Evolutionary conservation across 169 alveolate genomes (phyloP).

Genomic region (Babesia microti): DNA sequence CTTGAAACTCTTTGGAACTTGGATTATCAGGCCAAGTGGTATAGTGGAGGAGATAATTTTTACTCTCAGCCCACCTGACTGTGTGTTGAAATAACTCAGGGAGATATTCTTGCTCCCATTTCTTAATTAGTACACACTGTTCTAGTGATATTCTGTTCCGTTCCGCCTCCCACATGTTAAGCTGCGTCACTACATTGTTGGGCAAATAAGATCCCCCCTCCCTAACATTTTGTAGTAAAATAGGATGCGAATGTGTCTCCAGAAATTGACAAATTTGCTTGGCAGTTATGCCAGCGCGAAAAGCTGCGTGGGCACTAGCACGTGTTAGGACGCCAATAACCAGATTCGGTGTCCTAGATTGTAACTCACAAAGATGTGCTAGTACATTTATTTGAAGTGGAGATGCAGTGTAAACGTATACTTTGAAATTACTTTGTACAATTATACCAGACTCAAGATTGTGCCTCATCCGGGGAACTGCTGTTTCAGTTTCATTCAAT

Average conservation of each 20-base stretch:
- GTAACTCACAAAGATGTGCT: slow-evolving; percentile 73
- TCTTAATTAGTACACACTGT: slow-evolving; percentile 57
- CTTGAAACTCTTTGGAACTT: slow-evolving; percentile 44
- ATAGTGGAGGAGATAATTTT: slow-evolving; percentile 51
- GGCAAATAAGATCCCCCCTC: slow-evolving; percentile 53
- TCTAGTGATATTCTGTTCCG: slow-evolving; percentile 60
- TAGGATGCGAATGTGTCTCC: slow-evolving; percentile 63
- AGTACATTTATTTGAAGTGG: slow-evolving; percentile 67
- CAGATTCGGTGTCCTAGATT: slow-evolving; percentile 72
- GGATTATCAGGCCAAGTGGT: slow-evolving; percentile 64
- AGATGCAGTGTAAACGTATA: slow-evolving; percentile 75
- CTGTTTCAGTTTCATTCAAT: too few relatives aligned
- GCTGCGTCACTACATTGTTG: slow-evolving; percentile 68
- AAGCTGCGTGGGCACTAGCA: slow-evolving; percentile 68
- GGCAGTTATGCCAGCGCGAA: slow-evolving; percentile 71
- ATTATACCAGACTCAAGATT: slow-evolving; percentile 63
- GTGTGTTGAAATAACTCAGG: slow-evolving; percentile 66
- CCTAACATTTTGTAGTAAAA: slow-evolving; percentile 4
- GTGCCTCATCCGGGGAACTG: too few relatives aligned
- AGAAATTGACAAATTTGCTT: slow-evolving; percentile 70
- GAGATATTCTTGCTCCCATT: slow-evolving; percentile 60
- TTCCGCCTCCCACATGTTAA: slow-evolving; percentile 78
- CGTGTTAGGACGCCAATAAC: slow-evolving; percentile 75
- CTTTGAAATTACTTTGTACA: slow-evolving; percentile 78
- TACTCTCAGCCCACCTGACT: slow-evolving; percentile 69